Evolutionary conservation across 768 basidiomycete species (phyloP).

Genomic region (Chalciporus piperatus): DNA sequence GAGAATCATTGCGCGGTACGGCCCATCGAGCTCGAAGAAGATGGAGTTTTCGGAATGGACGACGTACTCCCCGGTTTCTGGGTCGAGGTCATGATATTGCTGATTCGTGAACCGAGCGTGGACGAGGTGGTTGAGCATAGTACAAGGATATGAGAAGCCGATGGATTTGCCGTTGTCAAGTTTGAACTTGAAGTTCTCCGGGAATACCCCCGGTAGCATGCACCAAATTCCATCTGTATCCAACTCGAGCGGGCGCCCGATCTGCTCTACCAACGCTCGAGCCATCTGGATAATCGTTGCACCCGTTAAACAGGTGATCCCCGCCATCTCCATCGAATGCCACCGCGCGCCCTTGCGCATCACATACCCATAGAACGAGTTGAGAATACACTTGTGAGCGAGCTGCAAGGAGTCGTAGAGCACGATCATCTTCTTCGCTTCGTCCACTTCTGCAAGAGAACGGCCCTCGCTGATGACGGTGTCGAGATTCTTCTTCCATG

Average conservation of each 20-base stretch:
- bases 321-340: constrained; percentile 99
- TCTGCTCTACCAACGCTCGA: constrained; percentile 93
- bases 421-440: constrained; percentile 99
- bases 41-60: constrained; percentile 96
- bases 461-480: constrained; percentile 61
- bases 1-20: constrained; percentile 98
- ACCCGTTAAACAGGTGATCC: constrained; percentile 96
- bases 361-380: constrained; percentile 99
- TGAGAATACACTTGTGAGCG: constrained; percentile 99
- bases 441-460: constrained; percentile 83
- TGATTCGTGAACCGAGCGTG: constrained; percentile 95
- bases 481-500: constrained; percentile 99
- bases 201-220: constrained; percentile 97
- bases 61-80: constrained; percentile 77
- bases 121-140: constrained; percentile 98
- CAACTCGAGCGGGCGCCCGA: constrained; percentile 93
- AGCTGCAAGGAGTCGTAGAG: constrained; percentile 97
- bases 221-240: constrained; percentile 99
- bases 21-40: constrained; percentile 98
- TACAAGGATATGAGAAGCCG: constrained; percentile 93
- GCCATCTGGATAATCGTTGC: constrained; percentile 99
- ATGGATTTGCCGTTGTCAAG: constrained; percentile 84
- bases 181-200: constrained; percentile 97
- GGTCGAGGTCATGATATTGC: constrained; percentile 93
- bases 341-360: constrained; percentile 99